Evolutionary conservation across 768 basidiomycete genomes (phyloP), one percentile per base, ranked within the genome.

Genomic region (Flagelloscypha sp.): DNA sequence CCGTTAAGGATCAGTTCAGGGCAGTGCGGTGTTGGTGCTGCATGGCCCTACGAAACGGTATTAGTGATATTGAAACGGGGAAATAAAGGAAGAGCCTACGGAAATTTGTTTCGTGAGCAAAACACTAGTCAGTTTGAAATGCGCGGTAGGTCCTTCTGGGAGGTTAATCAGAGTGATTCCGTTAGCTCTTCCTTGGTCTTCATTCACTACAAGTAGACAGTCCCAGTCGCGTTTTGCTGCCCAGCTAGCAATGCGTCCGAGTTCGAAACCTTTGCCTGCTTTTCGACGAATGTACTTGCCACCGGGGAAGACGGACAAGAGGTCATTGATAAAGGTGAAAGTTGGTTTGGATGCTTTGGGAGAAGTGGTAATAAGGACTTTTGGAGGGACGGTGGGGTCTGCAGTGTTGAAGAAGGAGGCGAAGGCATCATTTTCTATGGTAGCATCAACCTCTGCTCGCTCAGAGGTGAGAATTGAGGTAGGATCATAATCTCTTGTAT

Each of bases 1-100:
- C 81, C 81, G 57, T 97, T 97, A 21, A 99, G 68, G 36, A 98
- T 84, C 25, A 98, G 79, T 57, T 99, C 95, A 27, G 95, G 95
- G 48, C 85, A 70, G 55, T 99, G 95, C 3, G 88, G 74, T 3
- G 93, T 93, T 19, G 93, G 79, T 43, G 84, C 74, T 23, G 92
- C 95, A 58, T 94, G 94, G 13, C 89, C 88, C 87, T 93, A 23
- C 11, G 13, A 18, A 12, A 47, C 37, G 16, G n/a, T 27, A 23
- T 24, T 11, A 35, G 29, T 36, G 36, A 30, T 18, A 7, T 41
- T 13, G 25, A 13, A 16, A 34, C 15, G 16, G n/a, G 15, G 10
- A 7, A 10, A 24, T n/a, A 7, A 19, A 30, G 33, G 10, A 27
- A 28, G 5, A 15, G 59, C 82, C 10, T 46, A 90, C 89, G 52